Percentiles rank a stretch among this genome's conserved stretches.
These are phyloP conservation scores for Spiromastix sp. DNA, from an alignment of 2,329 filamentous ascomycete species.

Conservation along the genomic window DNA sequence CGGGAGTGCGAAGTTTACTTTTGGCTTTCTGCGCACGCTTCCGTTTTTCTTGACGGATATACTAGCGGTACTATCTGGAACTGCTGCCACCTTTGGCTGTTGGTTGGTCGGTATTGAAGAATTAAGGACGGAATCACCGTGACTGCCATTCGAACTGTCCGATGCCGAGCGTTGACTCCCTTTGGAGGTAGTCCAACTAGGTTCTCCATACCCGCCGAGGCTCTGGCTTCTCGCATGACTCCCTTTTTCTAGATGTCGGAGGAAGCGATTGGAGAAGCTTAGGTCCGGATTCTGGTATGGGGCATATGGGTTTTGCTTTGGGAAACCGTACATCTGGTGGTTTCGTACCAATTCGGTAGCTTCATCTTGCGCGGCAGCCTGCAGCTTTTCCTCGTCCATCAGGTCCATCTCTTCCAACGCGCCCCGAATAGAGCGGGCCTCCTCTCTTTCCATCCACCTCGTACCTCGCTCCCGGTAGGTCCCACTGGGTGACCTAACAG, in stretches of 20 bases:
- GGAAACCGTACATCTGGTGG: slow-evolving; percentile 45
- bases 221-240: slow-evolving; percentile 36
- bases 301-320: slow-evolving; percentile 38
- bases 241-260: slow-evolving; percentile 34
- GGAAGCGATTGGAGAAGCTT: slow-evolving; percentile 22
- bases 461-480: slow-evolving; percentile 45
- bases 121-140: background rate
- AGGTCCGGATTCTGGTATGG: slow-evolving; percentile 37
- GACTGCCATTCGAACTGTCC: slow-evolving; percentile 12
- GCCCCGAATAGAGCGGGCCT: slow-evolving; percentile 44
- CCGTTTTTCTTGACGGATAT: slow-evolving; percentile 14
- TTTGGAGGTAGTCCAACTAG: background rate
- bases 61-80: slow-evolving; percentile 3
- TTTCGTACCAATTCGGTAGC: slow-evolving; percentile 55
- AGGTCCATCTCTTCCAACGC: slow-evolving; percentile 51
- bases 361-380: slow-evolving; percentile 50
- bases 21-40: slow-evolving; percentile 24
- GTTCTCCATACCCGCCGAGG: slow-evolving; percentile 8
- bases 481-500: slow-evolving; percentile 26
- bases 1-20: slow-evolving; percentile 31
- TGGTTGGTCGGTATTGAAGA: background rate
- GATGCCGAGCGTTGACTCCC: slow-evolving; percentile 9
- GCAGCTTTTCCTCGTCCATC: slow-evolving; percentile 43
- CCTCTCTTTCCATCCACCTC: slow-evolving; percentile 48
- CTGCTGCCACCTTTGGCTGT: background rate